phyloP scores from a whole-genome alignment of 2,329 filamentous ascomycete genomes.

The Metarhizium anisopliae region DNA sequence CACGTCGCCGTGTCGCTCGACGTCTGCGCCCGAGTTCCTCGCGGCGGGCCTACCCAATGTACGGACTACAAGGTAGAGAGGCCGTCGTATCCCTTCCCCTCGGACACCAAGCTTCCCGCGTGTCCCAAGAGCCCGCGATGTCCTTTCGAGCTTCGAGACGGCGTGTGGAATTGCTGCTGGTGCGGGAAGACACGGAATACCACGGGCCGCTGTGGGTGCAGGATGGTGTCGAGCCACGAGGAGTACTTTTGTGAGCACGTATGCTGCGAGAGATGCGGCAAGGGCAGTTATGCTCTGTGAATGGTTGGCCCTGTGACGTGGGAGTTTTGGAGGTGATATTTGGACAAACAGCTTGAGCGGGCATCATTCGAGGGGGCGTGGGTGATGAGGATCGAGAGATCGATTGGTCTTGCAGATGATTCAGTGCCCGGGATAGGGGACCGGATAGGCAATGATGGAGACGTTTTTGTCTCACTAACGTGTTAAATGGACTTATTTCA shows the following conservation, averaged over 20 bases:
- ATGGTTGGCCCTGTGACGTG: background rate
- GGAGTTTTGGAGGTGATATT: background rate
- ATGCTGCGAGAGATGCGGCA: slow-evolving; percentile 28
- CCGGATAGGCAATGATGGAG: too few species aligned
- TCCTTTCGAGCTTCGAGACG: slow-evolving; percentile 39
- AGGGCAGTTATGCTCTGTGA: background rate
- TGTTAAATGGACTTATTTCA: too few species aligned
- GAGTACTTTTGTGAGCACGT: slow-evolving; percentile 44
- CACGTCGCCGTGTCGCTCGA: slow-evolving; percentile 36
- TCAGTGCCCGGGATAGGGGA: too few species aligned
- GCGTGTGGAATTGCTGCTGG: slow-evolving; percentile 48
- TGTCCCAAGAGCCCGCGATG: slow-evolving; percentile 36
- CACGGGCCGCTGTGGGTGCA: slow-evolving; percentile 38
- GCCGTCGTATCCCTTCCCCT: slow-evolving; percentile 38
- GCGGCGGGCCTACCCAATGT: slow-evolving; percentile 30
- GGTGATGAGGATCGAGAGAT: too few species aligned
- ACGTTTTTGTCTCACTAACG: too few species aligned
- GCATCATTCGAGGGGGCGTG: too few species aligned
- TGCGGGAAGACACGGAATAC: slow-evolving; percentile 45
- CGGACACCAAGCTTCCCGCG: slow-evolving; percentile 30
- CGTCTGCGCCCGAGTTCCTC: slow-evolving; percentile 35
- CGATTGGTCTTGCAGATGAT: too few species aligned
- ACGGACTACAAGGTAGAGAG: slow-evolving; percentile 32
- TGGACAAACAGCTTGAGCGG: too few species aligned
- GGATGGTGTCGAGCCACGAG: slow-evolving; percentile 43